phyloP scores from a whole-genome alignment of 2,329 filamentous ascomycete species.

The Pseudophaeomoniella oleicola region DNA sequence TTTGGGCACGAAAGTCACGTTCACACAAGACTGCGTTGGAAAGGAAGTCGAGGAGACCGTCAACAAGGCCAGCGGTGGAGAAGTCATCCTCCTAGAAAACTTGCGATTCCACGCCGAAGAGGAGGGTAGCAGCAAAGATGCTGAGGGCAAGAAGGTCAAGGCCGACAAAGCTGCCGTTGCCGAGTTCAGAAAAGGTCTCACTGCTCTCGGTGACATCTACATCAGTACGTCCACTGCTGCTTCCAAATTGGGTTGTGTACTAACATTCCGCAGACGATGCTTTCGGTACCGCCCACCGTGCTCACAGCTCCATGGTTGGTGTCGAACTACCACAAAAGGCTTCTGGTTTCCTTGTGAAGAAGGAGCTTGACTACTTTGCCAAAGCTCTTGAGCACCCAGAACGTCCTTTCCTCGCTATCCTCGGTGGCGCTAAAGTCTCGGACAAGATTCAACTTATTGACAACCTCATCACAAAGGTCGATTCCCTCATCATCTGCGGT shows the following conservation, averaged over 20 bases:
- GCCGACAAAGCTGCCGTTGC: conserved; percentile 86
- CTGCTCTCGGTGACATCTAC: conserved; percentile 86
- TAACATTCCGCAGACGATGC: conserved; percentile 58
- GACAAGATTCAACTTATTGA: conserved; percentile 99
- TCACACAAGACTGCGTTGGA: conserved; percentile 83
- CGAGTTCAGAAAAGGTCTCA: conserved; percentile 88
- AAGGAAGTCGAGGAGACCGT: conserved; percentile 80
- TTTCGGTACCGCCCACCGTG: conserved; percentile 95
- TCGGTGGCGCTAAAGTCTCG: conserved; percentile 94
- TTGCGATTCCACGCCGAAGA: conserved; percentile 96
- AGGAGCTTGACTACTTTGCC: conserved; percentile 99
- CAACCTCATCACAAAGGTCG: conserved; percentile 95
- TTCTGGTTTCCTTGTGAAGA: conserved; percentile 98
- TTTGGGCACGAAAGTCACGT: conserved; percentile 67
- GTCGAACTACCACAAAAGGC: conserved; percentile 92
- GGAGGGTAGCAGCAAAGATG: conserved; percentile 90
- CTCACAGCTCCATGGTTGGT: conserved; percentile 98
- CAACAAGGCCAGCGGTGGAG: conserved; percentile 64
- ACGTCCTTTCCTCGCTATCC: conserved; percentile 94
- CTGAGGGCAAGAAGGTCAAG: conserved; percentile 92
- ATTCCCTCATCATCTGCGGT: conserved; percentile 92
- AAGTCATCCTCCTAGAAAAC: conserved; percentile 90
- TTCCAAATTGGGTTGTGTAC: conserved; percentile 6
- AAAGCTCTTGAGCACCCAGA: conserved; percentile 86
- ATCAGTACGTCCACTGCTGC: conserved; percentile 54